Base-by-base conservation (phyloP, 2,329 filamentous ascomycete genomes). In the Penicillium sp. region DNA sequence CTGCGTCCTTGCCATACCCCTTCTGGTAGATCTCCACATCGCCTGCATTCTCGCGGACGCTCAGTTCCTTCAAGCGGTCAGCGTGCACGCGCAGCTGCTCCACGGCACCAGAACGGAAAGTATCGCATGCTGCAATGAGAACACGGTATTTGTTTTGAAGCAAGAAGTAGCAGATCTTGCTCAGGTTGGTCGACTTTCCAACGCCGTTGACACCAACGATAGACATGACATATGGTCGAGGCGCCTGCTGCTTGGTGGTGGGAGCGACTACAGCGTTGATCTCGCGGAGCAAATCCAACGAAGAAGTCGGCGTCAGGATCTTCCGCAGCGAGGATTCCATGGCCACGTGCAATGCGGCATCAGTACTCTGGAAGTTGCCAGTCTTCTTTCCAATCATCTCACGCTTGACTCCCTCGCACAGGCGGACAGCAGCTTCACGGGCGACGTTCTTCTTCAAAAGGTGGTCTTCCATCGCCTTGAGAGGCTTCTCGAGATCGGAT, bases 121-220 rank as follows among this genome's bases (percentile, higher is more conserved):
- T 99, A 74, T 99, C 93, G 66, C 90, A 94, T 10, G 94, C 93
- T 14, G 91, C 93, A 63, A 99, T 90, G 55, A 99, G 83, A 16
- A 99, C 92, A 69, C 89, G 89, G 80, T 96, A 95, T 72, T 95
- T 92, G 80, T 99, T 99, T 75, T 99, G 93, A 32, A 99, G 81
- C 37, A 99, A 81, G 79, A 99, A 99, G 78, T 94, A 99, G 74
- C 92, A 96, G 64, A 99, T 96, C 76, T 99, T 99, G 74, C 90
- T 93, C 37, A 99, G 82, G 72, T 97, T 97, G 50, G 94, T 99
- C 16, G 92, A 97, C 78, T 99, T 99, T 70, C 94, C 94, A 37
- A 99, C 94, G 52, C 94, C 94, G 73, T 99, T 99, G 71, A 99
- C 94, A 60, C 94, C 94, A 42, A 99, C 94, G 59, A 99, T 96